Evolutionary conservation across 768 basidiomycete species (phyloP), one percentile per base, ranked within the genome.

Genomic region (Piloderma croceum): DNA sequence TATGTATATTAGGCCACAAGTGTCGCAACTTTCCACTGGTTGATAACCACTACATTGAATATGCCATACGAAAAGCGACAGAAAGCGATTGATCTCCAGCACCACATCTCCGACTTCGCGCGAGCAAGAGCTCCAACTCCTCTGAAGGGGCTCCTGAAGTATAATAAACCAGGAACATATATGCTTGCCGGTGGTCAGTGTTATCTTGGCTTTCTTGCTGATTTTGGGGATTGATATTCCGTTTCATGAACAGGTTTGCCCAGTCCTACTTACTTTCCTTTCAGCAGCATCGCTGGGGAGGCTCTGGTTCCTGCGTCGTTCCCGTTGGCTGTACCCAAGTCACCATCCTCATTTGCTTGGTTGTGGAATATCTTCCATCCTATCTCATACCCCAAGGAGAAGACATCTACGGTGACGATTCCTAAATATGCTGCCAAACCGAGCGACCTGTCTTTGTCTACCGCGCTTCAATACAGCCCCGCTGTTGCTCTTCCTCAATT

Each of bases 401-500:
- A 69, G 47, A 77, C 73, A 3, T 65, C 59, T 22, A 56, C 68
- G 10, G 57, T 83, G 38, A 64, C 67, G 13, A 63, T 91, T 36
- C 78, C 76, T 6, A 90, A 87, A 61, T 84, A 74, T 54, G 56
- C 78, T 3, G 44, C 51, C 13, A 43, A 58, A 7, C 59, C 69
- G 13, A 54, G 59, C 10, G 71, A 73, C 34, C 47, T 87, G 18
- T 81, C 83, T 54, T 67, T 92, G 3, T 68, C 77, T 0, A 65
- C 61, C 11, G 71, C 79, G 12, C 68, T 93, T 18, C 90, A 93
- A 58, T 93, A 91, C 50, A 73, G 75, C 50, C 49, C 51, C 34
- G 54, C 47, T 18, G 53, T n/a, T n/a, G 89, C 87, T 7, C 56
- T 81, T 12, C 70, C 77, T 1, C 68, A 74, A 21, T 65, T 88